These are phyloP conservation scores for Darksidea phi DNA, from an alignment of 495 filamentous ascomycete species.

Conservation along the genomic window DNA sequence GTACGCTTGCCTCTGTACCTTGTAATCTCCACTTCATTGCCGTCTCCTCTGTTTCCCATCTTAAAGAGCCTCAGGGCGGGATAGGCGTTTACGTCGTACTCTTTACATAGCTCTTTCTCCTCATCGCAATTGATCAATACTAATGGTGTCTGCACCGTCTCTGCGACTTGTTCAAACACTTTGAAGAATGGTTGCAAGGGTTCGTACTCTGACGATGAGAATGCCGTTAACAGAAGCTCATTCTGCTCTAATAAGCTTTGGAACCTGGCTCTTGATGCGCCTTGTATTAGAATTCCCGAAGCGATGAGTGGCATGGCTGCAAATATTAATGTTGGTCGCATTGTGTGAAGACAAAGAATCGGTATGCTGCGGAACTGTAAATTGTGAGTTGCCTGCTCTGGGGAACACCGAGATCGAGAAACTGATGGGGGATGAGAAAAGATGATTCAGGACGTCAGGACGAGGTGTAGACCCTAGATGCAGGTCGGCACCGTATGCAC, in stretches of 20 bases:
- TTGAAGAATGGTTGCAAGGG: conserved; percentile 33
- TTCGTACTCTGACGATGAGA: conserved; percentile 5
- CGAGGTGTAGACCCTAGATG: conserved; percentile 10
- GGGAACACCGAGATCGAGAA: neutral
- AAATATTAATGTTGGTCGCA: neutral
- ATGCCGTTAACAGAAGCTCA: conserved; percentile 3
- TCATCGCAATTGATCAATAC: conserved; percentile 44
- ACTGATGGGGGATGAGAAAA: neutral
- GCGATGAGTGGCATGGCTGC: neutral
- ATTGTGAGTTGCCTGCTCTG: no score
- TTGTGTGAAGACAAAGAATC: neutral
- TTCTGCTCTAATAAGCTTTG: neutral
- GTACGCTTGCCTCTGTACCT: conserved; percentile 22
- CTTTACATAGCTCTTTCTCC: conserved; percentile 42
- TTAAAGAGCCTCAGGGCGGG: conserved; percentile 51
- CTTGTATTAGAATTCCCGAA: neutral
- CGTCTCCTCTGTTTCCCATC: neutral
- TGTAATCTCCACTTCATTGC: neutral
- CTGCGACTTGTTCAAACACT: conserved; percentile 39
- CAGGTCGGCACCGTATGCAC: conserved; percentile 28
- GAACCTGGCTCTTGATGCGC: neutral
- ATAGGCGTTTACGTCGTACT: conserved; percentile 47
- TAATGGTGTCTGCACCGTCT: conserved; percentile 28
- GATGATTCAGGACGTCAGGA: neutral
- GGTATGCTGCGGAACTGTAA: no score